phyloP scores from a whole-genome alignment of 768 basidiomycete genomes.

The Naganishia onofrii region DNA sequence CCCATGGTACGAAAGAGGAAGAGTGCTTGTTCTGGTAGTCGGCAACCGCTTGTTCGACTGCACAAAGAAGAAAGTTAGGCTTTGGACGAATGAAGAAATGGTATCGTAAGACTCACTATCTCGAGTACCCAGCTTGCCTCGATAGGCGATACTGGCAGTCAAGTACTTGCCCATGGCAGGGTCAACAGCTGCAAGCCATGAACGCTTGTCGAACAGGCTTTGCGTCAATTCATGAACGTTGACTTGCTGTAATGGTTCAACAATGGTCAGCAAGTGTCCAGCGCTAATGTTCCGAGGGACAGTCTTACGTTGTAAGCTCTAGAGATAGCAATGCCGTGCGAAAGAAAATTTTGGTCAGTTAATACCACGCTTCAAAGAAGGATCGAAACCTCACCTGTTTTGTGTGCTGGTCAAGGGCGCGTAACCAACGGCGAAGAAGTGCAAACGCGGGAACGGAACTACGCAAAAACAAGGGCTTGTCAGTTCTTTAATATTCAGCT shows the following conservation, averaged over 20 bases:
- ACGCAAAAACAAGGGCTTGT: neutral
- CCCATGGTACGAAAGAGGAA: conserved; percentile 46
- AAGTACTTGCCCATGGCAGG: conserved; percentile 47
- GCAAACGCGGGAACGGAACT: conserved; percentile 98
- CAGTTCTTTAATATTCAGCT: neutral
- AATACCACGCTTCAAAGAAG: neutral
- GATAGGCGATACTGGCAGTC: conserved; percentile 47
- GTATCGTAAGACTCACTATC: conserved; percentile 37
- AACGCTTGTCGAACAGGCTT: conserved; percentile 41
- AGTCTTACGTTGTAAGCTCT: conserved; percentile 39
- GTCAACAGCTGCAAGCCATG: conserved; percentile 45
- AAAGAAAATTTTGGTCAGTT: neutral
- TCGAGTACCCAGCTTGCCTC: conserved; percentile 45
- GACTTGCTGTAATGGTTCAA: conserved; percentile 27
- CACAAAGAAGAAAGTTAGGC: neutral
- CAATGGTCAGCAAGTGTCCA: neutral
- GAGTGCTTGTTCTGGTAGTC: conserved; percentile 38
- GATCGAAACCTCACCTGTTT: conserved; percentile 18
- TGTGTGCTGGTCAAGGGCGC: conserved; percentile 51
- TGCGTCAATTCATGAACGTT: conserved; percentile 44
- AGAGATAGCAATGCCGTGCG: neutral
- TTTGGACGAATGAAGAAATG: neutral
- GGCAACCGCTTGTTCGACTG: conserved; percentile 22
- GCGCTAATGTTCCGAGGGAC: neutral
- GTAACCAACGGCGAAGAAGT: conserved; percentile 97